Conservation (phyloP, 164 flowering plant genomes). For the Annona cherimola region DNA sequence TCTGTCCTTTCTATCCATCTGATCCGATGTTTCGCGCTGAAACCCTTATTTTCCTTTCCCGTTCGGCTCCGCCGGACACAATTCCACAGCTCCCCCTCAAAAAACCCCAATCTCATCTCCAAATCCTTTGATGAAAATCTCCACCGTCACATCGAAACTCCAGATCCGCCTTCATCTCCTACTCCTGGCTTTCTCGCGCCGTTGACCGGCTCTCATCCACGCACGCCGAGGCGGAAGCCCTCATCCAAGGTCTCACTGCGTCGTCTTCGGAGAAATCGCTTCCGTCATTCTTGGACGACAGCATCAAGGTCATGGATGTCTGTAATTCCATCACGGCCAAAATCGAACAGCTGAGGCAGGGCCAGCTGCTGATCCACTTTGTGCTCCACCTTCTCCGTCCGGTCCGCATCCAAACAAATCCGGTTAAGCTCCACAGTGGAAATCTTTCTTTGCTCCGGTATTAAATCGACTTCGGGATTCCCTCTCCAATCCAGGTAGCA, state of each 20-base stretch:
- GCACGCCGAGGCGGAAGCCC: slow-evolving; percentile 24
- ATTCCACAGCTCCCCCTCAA: slow-evolving; percentile 2
- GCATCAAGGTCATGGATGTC: slow-evolving; percentile 27
- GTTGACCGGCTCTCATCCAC: slow-evolving; percentile 23
- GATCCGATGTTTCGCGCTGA: not conserved
- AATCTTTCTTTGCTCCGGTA: no score
- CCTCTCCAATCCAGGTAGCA: no score
- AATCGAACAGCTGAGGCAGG: slow-evolving; percentile 25
- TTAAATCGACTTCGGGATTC: no score
- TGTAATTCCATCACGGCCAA: slow-evolving; percentile 31
- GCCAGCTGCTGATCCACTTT: slow-evolving; percentile 21
- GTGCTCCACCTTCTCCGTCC: slow-evolving; percentile 17
- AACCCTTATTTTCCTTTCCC: not conserved
- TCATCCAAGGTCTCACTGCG: slow-evolving; percentile 7
- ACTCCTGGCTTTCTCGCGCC: slow-evolving; percentile 28
- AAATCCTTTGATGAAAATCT: slow-evolving; percentile 27
- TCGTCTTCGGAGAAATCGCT: slow-evolving; percentile 5
- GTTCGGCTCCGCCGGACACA: not conserved
- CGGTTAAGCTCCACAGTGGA: no score
- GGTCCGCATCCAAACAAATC: not conserved
- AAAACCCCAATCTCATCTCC: slow-evolving; percentile 17
- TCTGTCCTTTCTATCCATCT: no score
- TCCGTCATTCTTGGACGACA: slow-evolving; percentile 20
- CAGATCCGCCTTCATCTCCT: slow-evolving; percentile 12
- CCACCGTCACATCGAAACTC: slow-evolving; percentile 21